Evolutionary conservation across 148 eudicot species (phyloP).

Genomic region (Rhododendron ferrugineum): DNA sequence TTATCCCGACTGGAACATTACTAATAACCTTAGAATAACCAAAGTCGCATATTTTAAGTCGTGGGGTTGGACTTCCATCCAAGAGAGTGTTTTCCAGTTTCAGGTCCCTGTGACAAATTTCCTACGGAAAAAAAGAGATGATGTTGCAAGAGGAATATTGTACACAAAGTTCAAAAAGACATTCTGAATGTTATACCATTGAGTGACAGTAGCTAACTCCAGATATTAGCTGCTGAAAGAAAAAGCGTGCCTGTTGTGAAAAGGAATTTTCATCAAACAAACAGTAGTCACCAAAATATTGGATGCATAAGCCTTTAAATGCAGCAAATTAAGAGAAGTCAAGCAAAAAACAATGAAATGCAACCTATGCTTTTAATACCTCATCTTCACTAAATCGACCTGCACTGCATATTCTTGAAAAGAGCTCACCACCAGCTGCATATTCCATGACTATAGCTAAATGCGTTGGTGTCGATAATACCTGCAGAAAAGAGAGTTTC

Average conservation of each 20-base stretch:
- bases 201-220: constrained; percentile 92
- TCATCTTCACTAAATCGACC: constrained; percentile 66
- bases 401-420: constrained; percentile 52
- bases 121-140: constrained; percentile 36
- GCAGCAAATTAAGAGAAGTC: not conserved
- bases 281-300: not conserved
- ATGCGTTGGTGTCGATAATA: constrained; percentile 41
- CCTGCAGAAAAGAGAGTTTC: constrained; percentile 22
- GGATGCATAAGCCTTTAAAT: not conserved
- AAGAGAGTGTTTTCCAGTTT: constrained; percentile 92
- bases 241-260: constrained; percentile 63
- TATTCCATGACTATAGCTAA: constrained; percentile 64
- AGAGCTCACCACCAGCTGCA: constrained; percentile 63
- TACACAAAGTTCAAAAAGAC: not conserved
- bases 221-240: constrained; percentile 91
- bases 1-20: not conserved
- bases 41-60: constrained; percentile 87
- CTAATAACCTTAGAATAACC: constrained; percentile 81
- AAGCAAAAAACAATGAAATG: not conserved
- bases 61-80: constrained; percentile 82
- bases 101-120: constrained; percentile 89
- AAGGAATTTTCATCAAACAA: not conserved
- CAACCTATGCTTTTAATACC: constrained; percentile 23
- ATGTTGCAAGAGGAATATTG: not conserved
- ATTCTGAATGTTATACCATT: constrained; percentile 41